Evolutionary conservation across 768 basidiomycete species (phyloP).

Genomic region (Mycena indigotica): DNA sequence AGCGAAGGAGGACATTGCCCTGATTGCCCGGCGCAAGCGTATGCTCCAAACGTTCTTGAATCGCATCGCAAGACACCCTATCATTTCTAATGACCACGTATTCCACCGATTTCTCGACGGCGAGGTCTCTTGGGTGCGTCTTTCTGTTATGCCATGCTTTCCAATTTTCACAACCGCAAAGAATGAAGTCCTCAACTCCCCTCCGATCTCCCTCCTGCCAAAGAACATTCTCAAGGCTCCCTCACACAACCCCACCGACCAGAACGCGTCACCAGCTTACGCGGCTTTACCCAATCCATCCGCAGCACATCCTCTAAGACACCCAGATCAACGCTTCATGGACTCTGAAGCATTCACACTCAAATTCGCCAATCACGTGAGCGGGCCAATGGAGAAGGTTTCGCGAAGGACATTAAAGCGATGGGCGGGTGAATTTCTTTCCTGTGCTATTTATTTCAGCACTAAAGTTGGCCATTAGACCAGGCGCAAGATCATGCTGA

Average conservation of each 20-base stretch:
- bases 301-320: constrained; percentile 82
- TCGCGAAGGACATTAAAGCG: constrained; percentile 89
- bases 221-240: constrained; percentile 97
- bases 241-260: constrained; percentile 90
- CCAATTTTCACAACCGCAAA: constrained; percentile 31
- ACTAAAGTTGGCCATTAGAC: constrained; percentile 47
- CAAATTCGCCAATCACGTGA: constrained; percentile 91
- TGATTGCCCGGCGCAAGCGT: constrained; percentile 90
- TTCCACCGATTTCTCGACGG: constrained; percentile 96
- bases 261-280: constrained; percentile 71
- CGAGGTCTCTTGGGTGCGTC: constrained; percentile 90
- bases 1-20: constrained; percentile 91
- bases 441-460: constrained; percentile 8
- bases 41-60: constrained; percentile 96
- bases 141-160: background rate
- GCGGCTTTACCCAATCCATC: constrained; percentile 87
- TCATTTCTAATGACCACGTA: constrained; percentile 92
- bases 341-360: constrained; percentile 96
- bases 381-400: constrained; percentile 94
- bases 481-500: constrained; percentile 86
- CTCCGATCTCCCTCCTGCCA: constrained; percentile 86
- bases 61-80: constrained; percentile 87
- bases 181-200: constrained; percentile 92
- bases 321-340: constrained; percentile 92
- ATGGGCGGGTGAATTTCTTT: constrained; percentile 75